Percentiles rank a stretch among this genome's conserved stretches.
These are phyloP conservation scores for thale cress (Arabidopsis thaliana) DNA, from an alignment of 345 rosid species.

Conservation along the genomic window DNA sequence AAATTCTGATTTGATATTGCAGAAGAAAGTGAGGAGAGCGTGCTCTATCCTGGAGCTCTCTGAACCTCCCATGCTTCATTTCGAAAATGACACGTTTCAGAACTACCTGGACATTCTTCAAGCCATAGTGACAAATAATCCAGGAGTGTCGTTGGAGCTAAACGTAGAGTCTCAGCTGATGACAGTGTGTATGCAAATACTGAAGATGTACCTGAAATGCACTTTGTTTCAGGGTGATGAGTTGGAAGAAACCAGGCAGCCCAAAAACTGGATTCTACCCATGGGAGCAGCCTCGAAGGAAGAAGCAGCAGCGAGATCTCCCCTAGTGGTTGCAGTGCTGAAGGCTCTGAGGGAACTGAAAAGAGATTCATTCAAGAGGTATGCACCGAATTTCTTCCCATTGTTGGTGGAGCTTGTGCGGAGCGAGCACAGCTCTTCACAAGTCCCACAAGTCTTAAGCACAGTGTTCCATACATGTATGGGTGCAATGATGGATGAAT, in stretches of 20 bases:
- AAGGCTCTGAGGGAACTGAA: slow-evolving; percentile 57
- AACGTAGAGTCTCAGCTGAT: slow-evolving; percentile 63
- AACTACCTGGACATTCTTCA: slow-evolving; percentile 70
- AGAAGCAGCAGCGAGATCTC: slow-evolving; percentile 77
- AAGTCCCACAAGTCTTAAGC: slow-evolving; percentile 70
- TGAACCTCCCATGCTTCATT: slow-evolving; percentile 85
- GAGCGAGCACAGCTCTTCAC: slow-evolving; percentile 85
- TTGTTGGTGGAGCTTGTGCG: slow-evolving; percentile 79
- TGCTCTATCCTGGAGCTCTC: slow-evolving; percentile 75
- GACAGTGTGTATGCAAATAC: slow-evolving; percentile 58
- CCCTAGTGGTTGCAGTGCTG: slow-evolving; percentile 67
- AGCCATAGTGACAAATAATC: slow-evolving; percentile 52
- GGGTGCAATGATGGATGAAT: slow-evolving; percentile 56
- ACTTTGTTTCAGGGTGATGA: slow-evolving; percentile 32
- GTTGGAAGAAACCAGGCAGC: slow-evolving; percentile 47
- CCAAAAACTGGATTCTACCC: slow-evolving; percentile 68
- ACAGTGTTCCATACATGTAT: slow-evolving; percentile 75
- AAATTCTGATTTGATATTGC: slow-evolving; percentile 56
- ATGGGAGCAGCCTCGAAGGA: slow-evolving; percentile 73
- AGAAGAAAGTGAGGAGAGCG: slow-evolving; percentile 73
- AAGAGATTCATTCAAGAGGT: slow-evolving; percentile 60
- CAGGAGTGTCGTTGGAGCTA: slow-evolving; percentile 54
- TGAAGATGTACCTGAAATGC: slow-evolving; percentile 71
- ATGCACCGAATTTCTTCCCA: slow-evolving; percentile 61
- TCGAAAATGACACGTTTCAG: slow-evolving; percentile 84